Percentiles rank a stretch among this genome's conserved stretches.
Conservation (phyloP, 1,284 basidiomycete species). For the Puccinia polysora region DNA sequence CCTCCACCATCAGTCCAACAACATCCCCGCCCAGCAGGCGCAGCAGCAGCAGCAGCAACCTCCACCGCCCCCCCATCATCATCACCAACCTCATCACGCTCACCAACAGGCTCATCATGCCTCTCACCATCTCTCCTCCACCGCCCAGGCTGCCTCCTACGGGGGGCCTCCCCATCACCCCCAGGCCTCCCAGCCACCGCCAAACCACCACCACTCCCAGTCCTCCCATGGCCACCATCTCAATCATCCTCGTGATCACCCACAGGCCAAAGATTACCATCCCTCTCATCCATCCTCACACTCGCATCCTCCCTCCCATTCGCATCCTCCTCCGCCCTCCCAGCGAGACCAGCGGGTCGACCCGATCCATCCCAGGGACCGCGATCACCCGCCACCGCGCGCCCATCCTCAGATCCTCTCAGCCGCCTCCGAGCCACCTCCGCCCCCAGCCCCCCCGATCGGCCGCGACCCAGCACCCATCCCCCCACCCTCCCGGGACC, state of each 20-base stretch:
- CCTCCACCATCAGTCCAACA: conserved; percentile 29
- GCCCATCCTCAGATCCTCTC: conserved; percentile 3
- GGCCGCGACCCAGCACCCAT: not conserved
- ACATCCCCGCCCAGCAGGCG: conserved; percentile 8
- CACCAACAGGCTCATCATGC: conserved; percentile 1
- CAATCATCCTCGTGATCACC: conserved; percentile 9
- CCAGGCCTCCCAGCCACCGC: not conserved
- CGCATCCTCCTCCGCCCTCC: not conserved
- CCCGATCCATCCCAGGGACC: conserved; percentile 34
- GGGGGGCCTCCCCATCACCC: not conserved
- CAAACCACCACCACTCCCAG: conserved; percentile 9
- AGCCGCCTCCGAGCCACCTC: conserved; percentile 6
- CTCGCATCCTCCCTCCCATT: not conserved
- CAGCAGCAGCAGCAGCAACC: no score
- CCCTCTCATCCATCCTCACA: no score
- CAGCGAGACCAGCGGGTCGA: conserved; percentile 20
- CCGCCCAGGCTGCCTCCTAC: not conserved
- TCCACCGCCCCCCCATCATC: not conserved
- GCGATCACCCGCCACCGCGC: conserved; percentile 11
- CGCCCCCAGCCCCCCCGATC: conserved; percentile 10
- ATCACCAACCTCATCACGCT: not conserved
- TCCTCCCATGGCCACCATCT: conserved; percentile 21
- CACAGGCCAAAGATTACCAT: not conserved
- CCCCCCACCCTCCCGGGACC: not conserved
- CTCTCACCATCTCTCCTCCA: conserved; percentile 9